Percentiles rank a stretch among this genome's conserved stretches.
These are phyloP conservation scores for Cytidiella melzeri DNA, from an alignment of 768 basidiomycete species.

Conservation along the genomic window DNA sequence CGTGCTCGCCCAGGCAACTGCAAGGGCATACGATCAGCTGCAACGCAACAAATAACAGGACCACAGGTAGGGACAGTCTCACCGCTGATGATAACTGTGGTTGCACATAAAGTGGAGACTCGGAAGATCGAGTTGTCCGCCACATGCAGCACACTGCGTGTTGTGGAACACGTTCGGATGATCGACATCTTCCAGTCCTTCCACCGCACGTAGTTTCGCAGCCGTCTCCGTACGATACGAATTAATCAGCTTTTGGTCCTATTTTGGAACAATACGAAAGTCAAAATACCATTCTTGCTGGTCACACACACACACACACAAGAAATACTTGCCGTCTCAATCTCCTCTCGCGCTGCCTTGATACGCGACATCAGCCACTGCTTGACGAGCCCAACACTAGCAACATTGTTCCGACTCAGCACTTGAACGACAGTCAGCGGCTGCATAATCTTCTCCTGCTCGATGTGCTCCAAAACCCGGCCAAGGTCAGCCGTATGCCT, in stretches of 20 bases:
- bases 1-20: constrained; percentile 86
- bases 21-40: too few relatives aligned
- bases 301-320: too few relatives aligned
- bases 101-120: constrained; percentile 97
- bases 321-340: constrained; percentile 68
- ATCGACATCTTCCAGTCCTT: constrained; percentile 70
- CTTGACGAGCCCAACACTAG: constrained; percentile 88
- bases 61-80: too few relatives aligned
- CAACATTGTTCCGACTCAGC: constrained; percentile 80
- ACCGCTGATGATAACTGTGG: constrained; percentile 96
- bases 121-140: constrained; percentile 86
- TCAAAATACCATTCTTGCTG: too few relatives aligned
- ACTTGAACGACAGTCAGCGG: constrained; percentile 89
- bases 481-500: constrained; percentile 68
- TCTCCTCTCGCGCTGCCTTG: constrained; percentile 63
- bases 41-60: not conserved
- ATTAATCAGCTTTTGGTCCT: constrained; percentile 84
- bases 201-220: constrained; percentile 74
- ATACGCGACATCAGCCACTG: constrained; percentile 85
- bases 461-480: constrained; percentile 68
- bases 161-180: constrained; percentile 90
- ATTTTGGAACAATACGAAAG: constrained; percentile 5
- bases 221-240: constrained; percentile 86
- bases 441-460: constrained; percentile 77
- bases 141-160: constrained; percentile 86